Conservation (phyloP, 345 rosid species). For the Salix arbutifolia region DNA sequence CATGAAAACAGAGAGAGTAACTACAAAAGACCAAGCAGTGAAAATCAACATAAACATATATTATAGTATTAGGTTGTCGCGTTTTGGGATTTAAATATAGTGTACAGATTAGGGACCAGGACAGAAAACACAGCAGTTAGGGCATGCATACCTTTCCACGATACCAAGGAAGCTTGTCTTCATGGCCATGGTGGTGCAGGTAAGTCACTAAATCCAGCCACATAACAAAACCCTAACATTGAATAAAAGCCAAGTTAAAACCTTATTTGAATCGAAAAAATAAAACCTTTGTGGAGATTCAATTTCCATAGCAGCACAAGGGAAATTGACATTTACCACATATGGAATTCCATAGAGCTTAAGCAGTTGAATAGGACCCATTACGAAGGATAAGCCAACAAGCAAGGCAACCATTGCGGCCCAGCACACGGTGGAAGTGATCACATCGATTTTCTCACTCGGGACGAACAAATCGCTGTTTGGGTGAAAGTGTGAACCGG, state of each 20-base stretch:
- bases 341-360: conserved; percentile 27
- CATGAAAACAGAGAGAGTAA: too few relatives aligned
- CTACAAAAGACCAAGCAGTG: neutral
- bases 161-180: conserved; percentile 85
- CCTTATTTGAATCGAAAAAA: neutral
- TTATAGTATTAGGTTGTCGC: neutral
- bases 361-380: conserved; percentile 22
- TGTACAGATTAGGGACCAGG: neutral
- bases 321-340: conserved; percentile 3
- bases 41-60: neutral
- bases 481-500: conserved; percentile 43
- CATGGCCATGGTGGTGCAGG: conserved; percentile 85
- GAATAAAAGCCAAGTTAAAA: neutral
- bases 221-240: conserved; percentile 52
- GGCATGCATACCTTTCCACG: conserved; percentile 65
- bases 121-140: neutral
- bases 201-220: conserved; percentile 87
- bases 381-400: conserved; percentile 17
- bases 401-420: conserved; percentile 30
- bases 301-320: neutral
- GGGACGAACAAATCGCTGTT: conserved; percentile 35
- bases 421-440: conserved; percentile 37
- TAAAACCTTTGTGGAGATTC: neutral
- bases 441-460: conserved; percentile 34
- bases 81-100: neutral